These are phyloP conservation scores for Plantago major DNA, from an alignment of 257 asterid species.

Conservation along the genomic window DNA sequence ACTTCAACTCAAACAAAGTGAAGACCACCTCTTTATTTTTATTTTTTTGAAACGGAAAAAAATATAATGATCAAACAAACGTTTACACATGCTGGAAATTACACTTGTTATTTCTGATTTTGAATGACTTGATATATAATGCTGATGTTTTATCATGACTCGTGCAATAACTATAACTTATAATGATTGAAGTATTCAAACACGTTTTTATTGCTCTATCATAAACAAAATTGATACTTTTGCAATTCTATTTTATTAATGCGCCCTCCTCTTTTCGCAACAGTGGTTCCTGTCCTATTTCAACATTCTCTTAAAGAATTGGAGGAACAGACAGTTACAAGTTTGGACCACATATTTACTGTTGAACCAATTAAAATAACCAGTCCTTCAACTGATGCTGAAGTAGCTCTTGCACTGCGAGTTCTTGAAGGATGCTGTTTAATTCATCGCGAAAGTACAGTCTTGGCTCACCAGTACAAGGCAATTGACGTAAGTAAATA, in stretches of 20 bases:
- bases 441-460: conserved; percentile 68
- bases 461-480: conserved; percentile 75
- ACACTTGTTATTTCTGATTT: no score
- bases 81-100: no score
- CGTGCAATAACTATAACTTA: background rate
- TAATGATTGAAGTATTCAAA: background rate
- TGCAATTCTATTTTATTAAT: conserved; percentile 8
- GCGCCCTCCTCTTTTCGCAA: conserved; percentile 14
- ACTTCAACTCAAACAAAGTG: no score
- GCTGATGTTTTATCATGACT: background rate
- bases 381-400: conserved; percentile 85
- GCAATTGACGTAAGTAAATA: conserved; percentile 56
- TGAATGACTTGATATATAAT: no score
- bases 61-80: no score
- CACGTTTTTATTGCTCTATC: background rate
- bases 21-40: no score
- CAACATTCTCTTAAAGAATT: conserved; percentile 68
- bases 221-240: background rate
- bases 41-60: no score
- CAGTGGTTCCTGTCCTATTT: conserved; percentile 89
- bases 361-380: conserved; percentile 70
- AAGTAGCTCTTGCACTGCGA: conserved; percentile 86
- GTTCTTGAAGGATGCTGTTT: conserved; percentile 96
- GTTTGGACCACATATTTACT: conserved; percentile 70
- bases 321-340: conserved; percentile 63